phyloP scores from a whole-genome alignment of 2,329 filamentous ascomycete genomes.

The Epichloe sylvatica region DNA sequence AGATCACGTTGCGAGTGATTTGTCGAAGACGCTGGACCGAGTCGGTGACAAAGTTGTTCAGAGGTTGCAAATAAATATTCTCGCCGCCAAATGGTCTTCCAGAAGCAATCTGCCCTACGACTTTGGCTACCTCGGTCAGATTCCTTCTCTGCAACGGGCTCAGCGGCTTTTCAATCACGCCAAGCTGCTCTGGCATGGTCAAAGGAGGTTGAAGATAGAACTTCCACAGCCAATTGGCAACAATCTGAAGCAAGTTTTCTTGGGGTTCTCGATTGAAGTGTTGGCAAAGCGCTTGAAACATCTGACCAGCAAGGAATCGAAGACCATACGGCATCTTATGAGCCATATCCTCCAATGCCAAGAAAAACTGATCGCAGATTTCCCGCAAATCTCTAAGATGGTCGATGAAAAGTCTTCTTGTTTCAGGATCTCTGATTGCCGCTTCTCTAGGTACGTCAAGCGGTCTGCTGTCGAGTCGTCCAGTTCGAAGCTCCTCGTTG shows the following conservation, averaged over 20 bases:
- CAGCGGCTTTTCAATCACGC: conserved; percentile 78
- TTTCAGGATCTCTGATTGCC: conserved; percentile 92
- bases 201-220: conserved; percentile 86
- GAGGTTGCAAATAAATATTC: conserved; percentile 86
- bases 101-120: conserved; percentile 76
- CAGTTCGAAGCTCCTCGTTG: conserved; percentile 90
- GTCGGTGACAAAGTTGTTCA: conserved; percentile 82
- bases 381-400: conserved; percentile 88
- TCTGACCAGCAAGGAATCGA: conserved; percentile 74
- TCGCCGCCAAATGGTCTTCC: conserved; percentile 85
- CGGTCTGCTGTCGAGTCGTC: conserved; percentile 64
- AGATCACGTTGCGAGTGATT: conserved; percentile 65
- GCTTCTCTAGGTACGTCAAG: conserved; percentile 80
- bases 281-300: conserved; percentile 61
- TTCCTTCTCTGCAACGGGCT: conserved; percentile 90
- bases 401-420: conserved; percentile 81
- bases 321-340: conserved; percentile 88
- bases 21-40: conserved; percentile 66
- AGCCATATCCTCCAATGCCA: conserved; percentile 66
- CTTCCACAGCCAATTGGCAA: conserved; percentile 86
- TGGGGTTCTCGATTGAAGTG: conserved; percentile 71
- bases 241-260: conserved; percentile 64
- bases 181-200: conserved; percentile 79
- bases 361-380: conserved; percentile 82
- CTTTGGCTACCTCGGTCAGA: conserved; percentile 77